Percentiles rank a stretch among this genome's conserved stretches.
phyloP scores from a whole-genome alignment of 345 rosid species.

The Trapa bicornis region DNA sequence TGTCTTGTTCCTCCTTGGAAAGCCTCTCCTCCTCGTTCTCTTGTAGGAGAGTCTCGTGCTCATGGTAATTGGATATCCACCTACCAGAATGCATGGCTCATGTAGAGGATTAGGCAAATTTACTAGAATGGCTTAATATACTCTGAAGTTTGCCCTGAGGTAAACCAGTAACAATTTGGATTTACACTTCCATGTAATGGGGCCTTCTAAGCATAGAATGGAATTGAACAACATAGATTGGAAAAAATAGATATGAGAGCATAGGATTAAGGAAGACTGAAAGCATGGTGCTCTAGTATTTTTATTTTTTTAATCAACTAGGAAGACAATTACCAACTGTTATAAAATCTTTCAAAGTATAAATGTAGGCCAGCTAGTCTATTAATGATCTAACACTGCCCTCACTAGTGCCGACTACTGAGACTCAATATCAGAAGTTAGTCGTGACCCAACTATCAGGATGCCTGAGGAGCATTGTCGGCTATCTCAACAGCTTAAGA shows the following conservation, averaged over 20 bases:
- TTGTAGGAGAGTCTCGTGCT: constrained; percentile 94
- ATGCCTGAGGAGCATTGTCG: not conserved
- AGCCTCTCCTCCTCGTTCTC: constrained; percentile 97
- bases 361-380: not conserved
- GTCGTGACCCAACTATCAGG: not conserved
- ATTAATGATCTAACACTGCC: not conserved
- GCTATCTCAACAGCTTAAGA: not conserved
- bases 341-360: too few relatives aligned
- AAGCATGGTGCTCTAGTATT: not conserved
- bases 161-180: not conserved
- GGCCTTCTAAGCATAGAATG: not conserved
- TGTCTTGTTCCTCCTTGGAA: constrained; percentile 96
- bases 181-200: not conserved
- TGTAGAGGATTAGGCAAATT: not conserved
- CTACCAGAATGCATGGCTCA: constrained; percentile 16
- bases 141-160: not conserved
- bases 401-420: not conserved
- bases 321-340: not conserved
- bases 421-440: not conserved
- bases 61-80: constrained; percentile 91
- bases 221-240: not conserved
- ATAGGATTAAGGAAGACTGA: not conserved
- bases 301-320: too few relatives aligned
- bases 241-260: not conserved
- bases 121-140: not conserved